Evolutionary conservation across 228 moss, liverwort and hornwort genomes (phyloP).

Genomic region (Sphagnum magellanicum): DNA sequence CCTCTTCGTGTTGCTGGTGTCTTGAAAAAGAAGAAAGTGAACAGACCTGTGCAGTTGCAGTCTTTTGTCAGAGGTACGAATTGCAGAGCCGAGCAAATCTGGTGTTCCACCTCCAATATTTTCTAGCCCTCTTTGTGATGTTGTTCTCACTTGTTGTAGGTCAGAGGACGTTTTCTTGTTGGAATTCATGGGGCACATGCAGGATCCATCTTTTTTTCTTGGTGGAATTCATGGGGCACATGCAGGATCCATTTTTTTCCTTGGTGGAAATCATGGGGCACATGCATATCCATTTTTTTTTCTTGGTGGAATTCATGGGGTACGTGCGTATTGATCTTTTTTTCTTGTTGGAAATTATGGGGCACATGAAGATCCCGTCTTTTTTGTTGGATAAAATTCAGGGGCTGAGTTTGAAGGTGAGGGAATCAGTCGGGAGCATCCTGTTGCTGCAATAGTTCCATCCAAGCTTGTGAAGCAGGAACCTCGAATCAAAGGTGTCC

Average conservation of each 20-base stretch:
- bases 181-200: not conserved
- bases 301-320: not conserved
- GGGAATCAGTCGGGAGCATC: conserved; percentile 32
- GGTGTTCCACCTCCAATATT: too few species aligned
- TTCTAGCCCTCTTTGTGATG: too few species aligned
- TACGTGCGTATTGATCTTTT: not conserved
- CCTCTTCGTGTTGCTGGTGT: not conserved
- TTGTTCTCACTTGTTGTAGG: too few species aligned
- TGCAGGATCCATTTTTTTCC: too few species aligned
- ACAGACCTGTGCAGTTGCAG: conserved; percentile 35
- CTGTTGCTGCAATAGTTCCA: conserved; percentile 24
- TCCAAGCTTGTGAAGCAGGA: conserved; percentile 32
- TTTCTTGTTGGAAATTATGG: too few species aligned
- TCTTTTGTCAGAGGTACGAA: conserved; percentile 19
- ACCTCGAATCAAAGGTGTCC: conserved; percentile 46
- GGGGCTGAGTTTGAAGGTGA: conserved; percentile 62
- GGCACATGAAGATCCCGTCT: too few species aligned
- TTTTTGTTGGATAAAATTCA: conserved; percentile 20
- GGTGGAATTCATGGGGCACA: not conserved
- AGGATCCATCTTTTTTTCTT: not conserved
- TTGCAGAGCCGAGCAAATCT: conserved; percentile 1
- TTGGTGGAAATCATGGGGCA: too few species aligned
- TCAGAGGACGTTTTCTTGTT: not conserved
- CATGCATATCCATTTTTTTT: too few species aligned
- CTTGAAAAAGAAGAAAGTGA: conserved; percentile 27